These are phyloP conservation scores for Lentinula detonsa DNA, from an alignment of 768 basidiomycete species.

Conservation along the genomic window DNA sequence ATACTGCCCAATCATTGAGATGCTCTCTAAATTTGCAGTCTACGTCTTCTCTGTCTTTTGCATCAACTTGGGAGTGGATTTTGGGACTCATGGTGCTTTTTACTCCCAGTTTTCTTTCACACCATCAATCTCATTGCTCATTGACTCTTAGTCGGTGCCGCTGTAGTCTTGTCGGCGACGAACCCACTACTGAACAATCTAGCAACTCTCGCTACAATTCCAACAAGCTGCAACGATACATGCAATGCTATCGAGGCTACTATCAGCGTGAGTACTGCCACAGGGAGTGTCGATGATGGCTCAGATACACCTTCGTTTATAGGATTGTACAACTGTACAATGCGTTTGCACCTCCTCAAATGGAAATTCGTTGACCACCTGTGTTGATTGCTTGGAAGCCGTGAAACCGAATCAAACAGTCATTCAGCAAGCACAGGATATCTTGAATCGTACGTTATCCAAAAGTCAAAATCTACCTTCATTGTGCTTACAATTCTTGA, in stretches of 20 bases:
- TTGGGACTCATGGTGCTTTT: background rate
- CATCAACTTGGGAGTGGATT: background rate
- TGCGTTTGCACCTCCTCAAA: constrained; percentile 4
- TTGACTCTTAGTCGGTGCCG: background rate
- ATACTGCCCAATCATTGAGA: background rate
- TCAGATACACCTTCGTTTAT: background rate
- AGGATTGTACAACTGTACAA: constrained; percentile 1
- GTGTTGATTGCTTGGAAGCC: constrained; percentile 5
- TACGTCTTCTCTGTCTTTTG: background rate
- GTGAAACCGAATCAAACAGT: constrained; percentile 2
- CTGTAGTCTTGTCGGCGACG: background rate
- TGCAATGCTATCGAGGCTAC: constrained; percentile 1
- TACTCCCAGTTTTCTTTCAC: background rate
- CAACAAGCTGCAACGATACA: constrained; percentile 3
- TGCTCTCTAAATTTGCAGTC: background rate
- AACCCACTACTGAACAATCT: background rate
- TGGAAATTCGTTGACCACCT: background rate
- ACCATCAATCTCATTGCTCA: too few species aligned
- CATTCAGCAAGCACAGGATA: constrained; percentile 2
- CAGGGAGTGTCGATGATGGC: background rate
- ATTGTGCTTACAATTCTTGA: background rate
- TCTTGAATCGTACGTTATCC: constrained; percentile 1
- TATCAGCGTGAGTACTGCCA: background rate
- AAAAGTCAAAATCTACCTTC: background rate
- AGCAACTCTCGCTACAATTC: constrained; percentile 1